These are phyloP conservation scores for Diplocarpon mali DNA, from an alignment of 2,329 filamentous ascomycete species.

Conservation along the genomic window DNA sequence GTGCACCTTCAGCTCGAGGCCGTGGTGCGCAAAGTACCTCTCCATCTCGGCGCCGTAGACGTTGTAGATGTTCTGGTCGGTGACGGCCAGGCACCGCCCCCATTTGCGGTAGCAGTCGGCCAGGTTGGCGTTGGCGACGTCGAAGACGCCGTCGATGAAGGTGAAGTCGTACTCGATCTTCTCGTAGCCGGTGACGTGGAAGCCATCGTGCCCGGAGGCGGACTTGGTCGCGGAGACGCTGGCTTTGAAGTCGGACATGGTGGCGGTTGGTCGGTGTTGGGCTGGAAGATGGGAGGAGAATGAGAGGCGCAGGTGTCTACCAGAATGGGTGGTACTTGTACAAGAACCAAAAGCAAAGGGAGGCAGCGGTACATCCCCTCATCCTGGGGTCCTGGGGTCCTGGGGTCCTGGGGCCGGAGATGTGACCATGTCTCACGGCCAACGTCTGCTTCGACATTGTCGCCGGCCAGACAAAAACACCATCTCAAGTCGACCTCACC, in stretches of 20 bases:
- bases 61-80: conserved; percentile 60
- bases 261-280: background rate
- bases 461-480: too few species aligned
- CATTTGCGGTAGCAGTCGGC: conserved; percentile 54
- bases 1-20: conserved; percentile 52
- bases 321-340: too few species aligned
- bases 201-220: conserved; percentile 34
- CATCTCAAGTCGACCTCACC: too few species aligned
- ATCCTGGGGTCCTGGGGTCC: too few species aligned
- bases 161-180: conserved; percentile 69
- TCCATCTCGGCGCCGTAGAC: conserved; percentile 57
- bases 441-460: too few species aligned
- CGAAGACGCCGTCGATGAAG: conserved; percentile 60
- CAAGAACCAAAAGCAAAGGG: too few species aligned
- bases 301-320: too few species aligned
- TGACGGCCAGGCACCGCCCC: conserved; percentile 55
- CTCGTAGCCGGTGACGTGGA: conserved; percentile 63
- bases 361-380: too few species aligned
- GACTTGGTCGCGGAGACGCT: conserved; percentile 50
- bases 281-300: too few species aligned
- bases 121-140: conserved; percentile 47
- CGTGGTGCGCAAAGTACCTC: conserved; percentile 54
- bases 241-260: conserved; percentile 61
- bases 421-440: too few species aligned
- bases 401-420: too few species aligned